Conservation (phyloP, 176 grass and related monocot species). For the Rhynchospora breviuscula region DNA sequence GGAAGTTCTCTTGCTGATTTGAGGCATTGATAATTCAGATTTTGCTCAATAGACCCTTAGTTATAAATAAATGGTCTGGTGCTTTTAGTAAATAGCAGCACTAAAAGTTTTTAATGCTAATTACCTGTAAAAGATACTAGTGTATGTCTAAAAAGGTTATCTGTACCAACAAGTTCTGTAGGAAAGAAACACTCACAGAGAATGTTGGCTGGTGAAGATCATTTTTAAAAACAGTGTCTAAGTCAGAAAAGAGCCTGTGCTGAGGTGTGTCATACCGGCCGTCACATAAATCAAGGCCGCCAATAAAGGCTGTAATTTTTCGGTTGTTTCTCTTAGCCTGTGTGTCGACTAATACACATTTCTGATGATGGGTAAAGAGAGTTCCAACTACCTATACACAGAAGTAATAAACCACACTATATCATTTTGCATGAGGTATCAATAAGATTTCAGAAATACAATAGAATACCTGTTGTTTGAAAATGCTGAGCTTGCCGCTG, state of each 20-base stretch:
- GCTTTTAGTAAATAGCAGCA: too few relatives aligned
- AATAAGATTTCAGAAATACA: slow-evolving; percentile 2
- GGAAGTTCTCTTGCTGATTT: not conserved
- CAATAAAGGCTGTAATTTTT: slow-evolving; percentile 89
- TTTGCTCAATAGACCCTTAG: not conserved
- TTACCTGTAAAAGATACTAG: not conserved
- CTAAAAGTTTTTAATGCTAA: too few relatives aligned
- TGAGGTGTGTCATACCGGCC: slow-evolving; percentile 95
- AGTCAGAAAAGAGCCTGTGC: slow-evolving; percentile 80
- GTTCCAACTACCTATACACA: slow-evolving; percentile 82
- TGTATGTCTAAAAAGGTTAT: not conserved
- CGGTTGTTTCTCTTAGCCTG: slow-evolving; percentile 71
- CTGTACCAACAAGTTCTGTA: not conserved
- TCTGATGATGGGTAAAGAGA: slow-evolving; percentile 93
- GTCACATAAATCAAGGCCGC: slow-evolving; percentile 94
- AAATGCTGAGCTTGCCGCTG: slow-evolving; percentile 89
- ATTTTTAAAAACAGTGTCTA: slow-evolving; percentile 73
- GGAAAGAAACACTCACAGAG: slow-evolving; percentile 48
- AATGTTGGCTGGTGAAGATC: slow-evolving; percentile 91
- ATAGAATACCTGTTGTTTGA: slow-evolving; percentile 80
- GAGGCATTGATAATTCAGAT: not conserved
- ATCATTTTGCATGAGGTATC: slow-evolving; percentile 11
- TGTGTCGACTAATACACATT: slow-evolving; percentile 91
- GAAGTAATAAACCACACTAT: slow-evolving; percentile 21
- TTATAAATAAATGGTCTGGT: not conserved